Percentiles rank a stretch among this genome's conserved stretches.
phyloP scores from a whole-genome alignment of 306 rosid species.

The Castanea crenata region DNA sequence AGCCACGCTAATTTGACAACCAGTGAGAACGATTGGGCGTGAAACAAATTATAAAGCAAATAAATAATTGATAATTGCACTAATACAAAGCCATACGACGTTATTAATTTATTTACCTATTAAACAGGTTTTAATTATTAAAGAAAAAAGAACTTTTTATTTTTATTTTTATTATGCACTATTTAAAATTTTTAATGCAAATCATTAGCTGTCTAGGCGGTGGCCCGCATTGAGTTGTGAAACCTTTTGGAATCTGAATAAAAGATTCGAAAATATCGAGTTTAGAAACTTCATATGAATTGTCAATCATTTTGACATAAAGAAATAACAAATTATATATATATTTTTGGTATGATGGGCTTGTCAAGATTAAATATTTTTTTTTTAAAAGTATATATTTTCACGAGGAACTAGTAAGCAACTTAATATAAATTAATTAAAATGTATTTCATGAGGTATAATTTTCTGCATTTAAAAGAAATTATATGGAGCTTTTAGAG shows the following conservation, averaged over 20 bases:
- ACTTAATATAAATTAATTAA: no score
- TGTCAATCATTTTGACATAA: background rate
- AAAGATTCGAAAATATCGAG: background rate
- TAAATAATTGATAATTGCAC: background rate
- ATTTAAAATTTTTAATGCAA: constrained; percentile 24
- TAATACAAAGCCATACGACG: background rate
- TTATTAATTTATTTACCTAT: background rate
- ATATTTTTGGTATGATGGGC: no score
- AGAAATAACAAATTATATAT: background rate
- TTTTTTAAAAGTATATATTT: no score
- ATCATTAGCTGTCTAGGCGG: constrained; percentile 31
- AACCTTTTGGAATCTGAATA: constrained; percentile 14
- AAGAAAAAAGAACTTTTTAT: background rate
- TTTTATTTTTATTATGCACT: background rate
- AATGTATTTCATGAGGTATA: background rate
- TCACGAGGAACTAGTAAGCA: no score
- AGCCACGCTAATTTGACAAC: background rate
- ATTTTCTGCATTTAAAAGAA: background rate
- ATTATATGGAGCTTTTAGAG: background rate
- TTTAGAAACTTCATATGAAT: background rate
- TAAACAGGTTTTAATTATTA: background rate
- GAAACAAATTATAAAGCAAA: no score
- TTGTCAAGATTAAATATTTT: no score
- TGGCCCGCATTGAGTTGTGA: constrained; percentile 28
- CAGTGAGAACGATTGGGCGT: background rate